Evolutionary conservation across 306 rosid species (phyloP).

Genomic region (Amphicarpaea edgeworthii): DNA sequence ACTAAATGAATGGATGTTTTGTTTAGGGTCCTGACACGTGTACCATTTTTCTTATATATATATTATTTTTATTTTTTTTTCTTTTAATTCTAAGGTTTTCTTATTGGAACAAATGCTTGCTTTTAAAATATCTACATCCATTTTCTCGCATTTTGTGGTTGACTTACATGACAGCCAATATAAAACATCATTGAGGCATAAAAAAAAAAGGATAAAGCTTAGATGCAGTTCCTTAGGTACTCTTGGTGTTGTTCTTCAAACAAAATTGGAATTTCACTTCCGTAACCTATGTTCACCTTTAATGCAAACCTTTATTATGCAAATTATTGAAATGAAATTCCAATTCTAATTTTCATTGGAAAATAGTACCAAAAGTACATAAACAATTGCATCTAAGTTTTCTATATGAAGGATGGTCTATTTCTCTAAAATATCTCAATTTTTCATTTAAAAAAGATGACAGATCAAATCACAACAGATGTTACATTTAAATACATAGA

Average conservation of each 20-base stretch:
- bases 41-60: neutral
- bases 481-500: slow-evolving; percentile 25
- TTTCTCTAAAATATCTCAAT: slow-evolving; percentile 16
- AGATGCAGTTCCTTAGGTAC: neutral
- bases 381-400: neutral
- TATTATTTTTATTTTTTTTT: neutral
- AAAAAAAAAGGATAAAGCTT: neutral
- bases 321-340: neutral
- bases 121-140: neutral
- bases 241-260: neutral
- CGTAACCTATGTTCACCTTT: neutral
- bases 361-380: neutral
- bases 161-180: slow-evolving; percentile 5
- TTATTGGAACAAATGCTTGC: neutral
- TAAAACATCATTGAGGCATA: neutral
- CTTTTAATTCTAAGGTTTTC: slow-evolving; percentile 1
- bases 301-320: neutral
- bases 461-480: slow-evolving; percentile 25
- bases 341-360: slow-evolving; percentile 2
- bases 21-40: neutral
- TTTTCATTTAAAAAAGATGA: slow-evolving; percentile 2
- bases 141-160: neutral
- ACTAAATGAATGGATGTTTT: neutral
- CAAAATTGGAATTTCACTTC: neutral
- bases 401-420: neutral